phyloP scores from a whole-genome alignment of 208 protist genomes.

The Leishmania mexicana region DNA sequence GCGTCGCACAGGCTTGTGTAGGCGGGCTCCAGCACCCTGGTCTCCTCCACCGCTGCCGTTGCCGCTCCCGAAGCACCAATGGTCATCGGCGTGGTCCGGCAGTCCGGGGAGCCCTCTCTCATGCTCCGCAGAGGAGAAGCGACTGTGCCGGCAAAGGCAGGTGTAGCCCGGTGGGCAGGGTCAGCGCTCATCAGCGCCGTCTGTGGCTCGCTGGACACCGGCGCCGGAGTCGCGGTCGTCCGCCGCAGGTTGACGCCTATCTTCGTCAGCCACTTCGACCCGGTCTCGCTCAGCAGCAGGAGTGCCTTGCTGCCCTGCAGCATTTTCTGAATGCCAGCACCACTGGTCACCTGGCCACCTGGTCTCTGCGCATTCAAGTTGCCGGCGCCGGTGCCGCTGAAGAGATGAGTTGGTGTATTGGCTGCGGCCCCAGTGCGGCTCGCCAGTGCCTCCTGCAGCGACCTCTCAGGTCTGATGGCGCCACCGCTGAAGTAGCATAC shows the following conservation, averaged over 20 bases:
- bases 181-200: neutral
- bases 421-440: neutral
- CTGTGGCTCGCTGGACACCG: constrained; percentile 7
- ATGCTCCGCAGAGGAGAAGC: neutral
- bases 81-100: neutral
- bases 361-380: neutral
- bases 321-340: constrained; percentile 27
- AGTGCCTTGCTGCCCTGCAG: constrained; percentile 21
- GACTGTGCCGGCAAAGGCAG: neutral
- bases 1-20: neutral
- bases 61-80: neutral
- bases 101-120: neutral
- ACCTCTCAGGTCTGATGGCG: constrained; percentile 18
- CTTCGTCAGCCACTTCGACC: constrained; percentile 32
- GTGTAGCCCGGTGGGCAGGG: neutral
- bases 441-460: constrained; percentile 27
- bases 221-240: constrained; percentile 2
- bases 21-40: neutral
- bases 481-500: constrained; percentile 38
- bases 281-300: constrained; percentile 20
- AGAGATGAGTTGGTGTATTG: neutral
- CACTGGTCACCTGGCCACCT: neutral
- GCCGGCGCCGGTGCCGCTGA: neutral
- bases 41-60: neutral
- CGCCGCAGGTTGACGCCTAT: constrained; percentile 16